Percentiles rank a stretch among this genome's conserved stretches.
phyloP scores from a whole-genome alignment of 2,329 filamentous ascomycete species.

The Pezicula neosporulosa region DNA sequence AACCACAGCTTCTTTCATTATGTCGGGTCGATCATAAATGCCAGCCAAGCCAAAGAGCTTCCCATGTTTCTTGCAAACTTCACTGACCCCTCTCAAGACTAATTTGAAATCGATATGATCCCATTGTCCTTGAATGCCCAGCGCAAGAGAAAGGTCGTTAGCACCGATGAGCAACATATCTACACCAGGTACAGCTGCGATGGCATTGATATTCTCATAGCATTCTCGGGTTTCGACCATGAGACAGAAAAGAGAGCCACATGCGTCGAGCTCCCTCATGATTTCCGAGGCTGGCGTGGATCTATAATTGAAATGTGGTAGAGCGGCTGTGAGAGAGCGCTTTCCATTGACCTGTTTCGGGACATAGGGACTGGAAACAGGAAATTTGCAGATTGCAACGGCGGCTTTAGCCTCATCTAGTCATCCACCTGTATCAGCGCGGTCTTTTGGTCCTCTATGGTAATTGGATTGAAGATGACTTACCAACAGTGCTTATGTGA shows the following conservation, averaged over 20 bases:
- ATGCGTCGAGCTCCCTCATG: constrained; percentile 4
- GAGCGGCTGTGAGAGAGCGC: constrained; percentile 17
- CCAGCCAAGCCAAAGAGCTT: constrained; percentile 23
- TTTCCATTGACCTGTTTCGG: constrained; percentile 13
- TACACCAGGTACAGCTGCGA: constrained; percentile 27
- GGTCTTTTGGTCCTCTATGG: neutral
- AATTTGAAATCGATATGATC: constrained; percentile 12
- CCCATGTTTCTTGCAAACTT: constrained; percentile 15
- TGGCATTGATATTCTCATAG: constrained; percentile 24
- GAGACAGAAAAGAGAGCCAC: constrained; percentile 15
- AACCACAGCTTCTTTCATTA: too few relatives aligned
- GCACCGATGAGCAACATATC: constrained; percentile 30
- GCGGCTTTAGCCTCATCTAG: constrained; percentile 19
- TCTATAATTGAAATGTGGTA: constrained; percentile 21
- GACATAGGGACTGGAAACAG: neutral
- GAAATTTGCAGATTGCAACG: constrained; percentile 20
- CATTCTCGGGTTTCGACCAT: constrained; percentile 18
- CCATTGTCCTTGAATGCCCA: constrained; percentile 21
- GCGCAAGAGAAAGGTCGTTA: constrained; percentile 26
- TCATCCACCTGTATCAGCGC: neutral
- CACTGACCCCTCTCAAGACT: constrained; percentile 13
- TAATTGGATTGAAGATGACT: neutral
- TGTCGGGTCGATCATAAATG: constrained; percentile 13
- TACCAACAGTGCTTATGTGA: constrained; percentile 20
- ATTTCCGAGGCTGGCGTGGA: constrained; percentile 6